These are phyloP conservation scores for Heterobasidion parviporum DNA, from an alignment of 1,284 basidiomycete species.

Conservation along the genomic window DNA sequence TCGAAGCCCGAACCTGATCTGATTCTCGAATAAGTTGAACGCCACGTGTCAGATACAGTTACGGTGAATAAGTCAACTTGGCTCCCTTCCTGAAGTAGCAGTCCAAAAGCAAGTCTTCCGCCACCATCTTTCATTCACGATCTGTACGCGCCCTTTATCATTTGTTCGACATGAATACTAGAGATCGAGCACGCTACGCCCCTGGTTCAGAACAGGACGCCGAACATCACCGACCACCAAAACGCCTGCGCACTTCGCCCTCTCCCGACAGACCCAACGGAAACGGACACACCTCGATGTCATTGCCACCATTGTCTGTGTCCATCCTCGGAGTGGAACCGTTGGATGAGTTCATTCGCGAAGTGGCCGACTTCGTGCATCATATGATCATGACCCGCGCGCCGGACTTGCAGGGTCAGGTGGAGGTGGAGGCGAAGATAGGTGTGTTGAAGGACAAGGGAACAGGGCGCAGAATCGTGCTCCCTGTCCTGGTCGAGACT, in stretches of 20 bases:
- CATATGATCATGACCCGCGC: slow-evolving; percentile 53
- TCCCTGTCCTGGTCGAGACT: slow-evolving; percentile 82
- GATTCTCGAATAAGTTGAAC: too few relatives aligned
- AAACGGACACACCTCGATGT: slow-evolving; percentile 9
- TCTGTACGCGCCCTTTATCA: not conserved
- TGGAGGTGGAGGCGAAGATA: slow-evolving; percentile 92
- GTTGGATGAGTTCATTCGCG: slow-evolving; percentile 88
- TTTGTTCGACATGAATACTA: slow-evolving; percentile 7
- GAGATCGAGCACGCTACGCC: slow-evolving; percentile 15
- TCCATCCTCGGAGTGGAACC: slow-evolving; percentile 92
- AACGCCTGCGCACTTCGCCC: slow-evolving; percentile 22
- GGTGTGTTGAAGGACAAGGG: slow-evolving; percentile 66
- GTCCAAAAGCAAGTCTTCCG: not conserved
- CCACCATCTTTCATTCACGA: not conserved
- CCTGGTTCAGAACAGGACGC: slow-evolving; percentile 20
- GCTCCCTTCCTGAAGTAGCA: not conserved
- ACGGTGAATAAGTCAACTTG: too few relatives aligned
- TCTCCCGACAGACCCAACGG: slow-evolving; percentile 14
- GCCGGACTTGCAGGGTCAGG: slow-evolving; percentile 29
- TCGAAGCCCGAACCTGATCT: too few relatives aligned
- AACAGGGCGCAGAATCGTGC: slow-evolving; percentile 46
- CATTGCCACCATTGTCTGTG: slow-evolving; percentile 66
- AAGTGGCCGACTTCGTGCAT: slow-evolving; percentile 87
- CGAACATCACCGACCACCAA: slow-evolving; percentile 16
- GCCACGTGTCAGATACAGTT: too few relatives aligned